A percentile compares a stretch with the other conserved stretches of the same genome.
These are phyloP conservation scores for Rubroboletus pulcherrimus DNA, from an alignment of 768 basidiomycete genomes.

Conservation along the genomic window DNA sequence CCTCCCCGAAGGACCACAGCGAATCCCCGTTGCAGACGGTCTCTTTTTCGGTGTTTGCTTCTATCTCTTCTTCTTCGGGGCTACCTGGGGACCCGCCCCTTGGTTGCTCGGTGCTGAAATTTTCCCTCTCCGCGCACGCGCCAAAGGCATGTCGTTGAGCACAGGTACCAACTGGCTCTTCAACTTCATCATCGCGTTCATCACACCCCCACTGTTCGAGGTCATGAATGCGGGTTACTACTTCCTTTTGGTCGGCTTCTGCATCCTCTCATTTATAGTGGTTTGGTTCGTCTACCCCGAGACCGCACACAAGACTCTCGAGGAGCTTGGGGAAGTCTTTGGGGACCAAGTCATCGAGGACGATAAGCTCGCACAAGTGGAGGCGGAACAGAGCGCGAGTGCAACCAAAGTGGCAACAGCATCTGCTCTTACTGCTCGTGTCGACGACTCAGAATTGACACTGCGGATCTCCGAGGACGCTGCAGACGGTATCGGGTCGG, in stretches of 20 bases:
- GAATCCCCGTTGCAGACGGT: constrained; percentile 33
- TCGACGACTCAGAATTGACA: constrained; percentile 27
- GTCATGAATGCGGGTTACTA: constrained; percentile 45
- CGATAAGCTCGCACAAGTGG: constrained; percentile 17
- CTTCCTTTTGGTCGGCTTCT: constrained; percentile 48
- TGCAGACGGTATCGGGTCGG: constrained; percentile 1
- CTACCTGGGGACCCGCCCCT: constrained; percentile 53
- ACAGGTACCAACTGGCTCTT: constrained; percentile 34
- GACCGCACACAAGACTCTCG: constrained; percentile 44
- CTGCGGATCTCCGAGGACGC: constrained; percentile 19
- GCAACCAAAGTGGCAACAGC: constrained; percentile 9
- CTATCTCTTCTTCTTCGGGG: constrained; percentile 59
- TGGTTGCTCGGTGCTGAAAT: constrained; percentile 53
- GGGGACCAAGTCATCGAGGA: constrained; percentile 34
- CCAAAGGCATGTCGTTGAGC: constrained; percentile 37
- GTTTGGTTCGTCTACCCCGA: constrained; percentile 50
- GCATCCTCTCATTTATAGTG: constrained; percentile 41
- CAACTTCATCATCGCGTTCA: constrained; percentile 42
- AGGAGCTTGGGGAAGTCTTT: constrained; percentile 48
- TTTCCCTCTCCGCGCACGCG: constrained; percentile 40
- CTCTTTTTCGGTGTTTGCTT: constrained; percentile 45
- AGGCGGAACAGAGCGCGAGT: constrained; percentile 12
- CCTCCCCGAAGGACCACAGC: constrained; percentile 33
- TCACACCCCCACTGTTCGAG: constrained; percentile 58
- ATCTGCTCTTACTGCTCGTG: constrained; percentile 12